phyloP scores from a whole-genome alignment of 768 basidiomycete species.

The Panellus pusillus region DNA sequence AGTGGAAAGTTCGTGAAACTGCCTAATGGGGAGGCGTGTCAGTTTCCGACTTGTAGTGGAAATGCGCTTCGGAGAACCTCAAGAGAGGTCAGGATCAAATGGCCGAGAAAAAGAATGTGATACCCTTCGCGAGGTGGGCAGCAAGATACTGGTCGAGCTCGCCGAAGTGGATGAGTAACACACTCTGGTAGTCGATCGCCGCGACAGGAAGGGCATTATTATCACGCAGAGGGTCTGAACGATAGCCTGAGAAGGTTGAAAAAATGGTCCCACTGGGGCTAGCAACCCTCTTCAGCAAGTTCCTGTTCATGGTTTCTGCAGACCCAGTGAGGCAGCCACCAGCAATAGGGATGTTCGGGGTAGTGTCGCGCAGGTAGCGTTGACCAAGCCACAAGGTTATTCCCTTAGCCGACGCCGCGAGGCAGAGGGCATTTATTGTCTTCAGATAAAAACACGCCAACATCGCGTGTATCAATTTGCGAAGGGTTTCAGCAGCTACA shows the following conservation, averaged over 20 bases:
- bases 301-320: no score
- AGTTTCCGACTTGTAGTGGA: conserved; percentile 87
- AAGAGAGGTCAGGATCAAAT: conserved; percentile 1
- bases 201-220: conserved; percentile 53
- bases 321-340: no score
- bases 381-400: no score
- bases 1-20: conserved; percentile 96
- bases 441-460: no score
- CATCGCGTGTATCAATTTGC: no score
- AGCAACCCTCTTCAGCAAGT: conserved; percentile 26
- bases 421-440: no score
- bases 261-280: conserved; percentile 85
- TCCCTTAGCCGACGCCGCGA: no score
- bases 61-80: conserved; percentile 77
- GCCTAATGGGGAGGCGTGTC: conserved; percentile 89
- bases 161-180: conserved; percentile 70
- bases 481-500: no score
- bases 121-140: conserved; percentile 73
- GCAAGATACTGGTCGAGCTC: conserved; percentile 74
- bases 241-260: conserved; percentile 91
- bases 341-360: no score
- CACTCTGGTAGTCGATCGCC: conserved; percentile 57
- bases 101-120: conserved; percentile 20
- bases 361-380: no score
- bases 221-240: conserved; percentile 67